Conservation (phyloP, 805 yeast species). For the Candida patagonica region DNA sequence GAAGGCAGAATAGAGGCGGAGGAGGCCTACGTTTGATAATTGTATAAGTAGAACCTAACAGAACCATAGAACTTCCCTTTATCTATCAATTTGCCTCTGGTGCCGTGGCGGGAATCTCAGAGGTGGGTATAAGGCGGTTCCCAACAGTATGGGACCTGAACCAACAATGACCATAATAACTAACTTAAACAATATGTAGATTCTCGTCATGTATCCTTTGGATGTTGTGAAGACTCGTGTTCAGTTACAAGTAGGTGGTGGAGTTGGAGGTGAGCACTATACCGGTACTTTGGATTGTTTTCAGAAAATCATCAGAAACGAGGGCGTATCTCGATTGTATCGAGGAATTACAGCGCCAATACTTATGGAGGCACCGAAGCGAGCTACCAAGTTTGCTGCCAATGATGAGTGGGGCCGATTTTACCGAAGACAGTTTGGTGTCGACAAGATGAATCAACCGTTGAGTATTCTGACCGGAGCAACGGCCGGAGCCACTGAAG, state of each 20-base stretch:
- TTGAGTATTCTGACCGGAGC: slow-evolving; percentile 92
- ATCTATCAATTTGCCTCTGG: slow-evolving; percentile 85
- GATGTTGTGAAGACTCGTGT: slow-evolving; percentile 96
- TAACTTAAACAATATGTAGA: slow-evolving; percentile 22
- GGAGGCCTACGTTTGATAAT: too few species aligned
- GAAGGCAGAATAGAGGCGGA: too few species aligned
- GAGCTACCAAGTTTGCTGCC: slow-evolving; percentile 98
- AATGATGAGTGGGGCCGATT: slow-evolving; percentile 93
- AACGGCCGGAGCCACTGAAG: slow-evolving; percentile 95
- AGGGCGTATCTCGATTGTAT: slow-evolving; percentile 77
- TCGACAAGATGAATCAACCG: slow-evolving; percentile 62
- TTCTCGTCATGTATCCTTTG: slow-evolving; percentile 89
- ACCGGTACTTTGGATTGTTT: slow-evolving; percentile 79
- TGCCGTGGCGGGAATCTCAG: slow-evolving; percentile 96
- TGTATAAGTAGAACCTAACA: too few species aligned
- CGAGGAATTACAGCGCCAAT: slow-evolving; percentile 95
- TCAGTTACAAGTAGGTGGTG: slow-evolving; percentile 63
- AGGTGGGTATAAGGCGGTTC: slow-evolving; percentile 31
- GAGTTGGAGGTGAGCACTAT: slow-evolving; percentile 45
- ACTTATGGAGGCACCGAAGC: slow-evolving; percentile 97
- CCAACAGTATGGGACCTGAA: neutral
- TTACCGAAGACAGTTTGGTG: slow-evolving; percentile 64
- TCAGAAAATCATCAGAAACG: slow-evolving; percentile 71
- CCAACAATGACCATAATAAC: too few species aligned
- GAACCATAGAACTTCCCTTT: slow-evolving; percentile 65